Evolutionary conservation across 2,329 filamentous ascomycete genomes (phyloP).

Genomic region (Pseudocercospora musae): DNA sequence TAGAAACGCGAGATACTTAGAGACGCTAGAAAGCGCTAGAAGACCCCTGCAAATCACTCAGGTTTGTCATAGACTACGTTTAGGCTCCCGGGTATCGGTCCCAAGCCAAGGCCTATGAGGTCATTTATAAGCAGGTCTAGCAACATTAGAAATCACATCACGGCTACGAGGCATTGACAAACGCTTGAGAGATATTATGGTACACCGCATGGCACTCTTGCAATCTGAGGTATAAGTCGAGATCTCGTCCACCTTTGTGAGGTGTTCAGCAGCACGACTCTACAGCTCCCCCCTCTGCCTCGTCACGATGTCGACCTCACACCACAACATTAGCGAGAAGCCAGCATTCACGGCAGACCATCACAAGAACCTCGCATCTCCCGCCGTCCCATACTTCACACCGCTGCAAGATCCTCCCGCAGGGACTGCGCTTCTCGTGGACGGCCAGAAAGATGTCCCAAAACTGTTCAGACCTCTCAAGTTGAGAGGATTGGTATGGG

Average conservation of each 20-base stretch:
- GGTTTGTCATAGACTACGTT: not conserved
- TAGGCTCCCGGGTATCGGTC: too few species aligned
- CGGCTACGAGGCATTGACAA: not conserved
- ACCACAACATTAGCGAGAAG: slow-evolving; percentile 30
- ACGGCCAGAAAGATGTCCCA: slow-evolving; percentile 50
- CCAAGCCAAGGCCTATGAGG: too few species aligned
- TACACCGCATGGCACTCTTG: not conserved
- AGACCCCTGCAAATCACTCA: not conserved
- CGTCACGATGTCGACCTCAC: slow-evolving; percentile 25
- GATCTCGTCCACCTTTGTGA: not conserved
- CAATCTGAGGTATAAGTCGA: not conserved
- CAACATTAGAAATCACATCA: slow-evolving; percentile 7
- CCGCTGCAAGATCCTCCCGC: slow-evolving; percentile 46
- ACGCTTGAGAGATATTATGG: not conserved
- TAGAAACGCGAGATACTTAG: too few species aligned
- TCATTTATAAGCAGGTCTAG: too few species aligned
- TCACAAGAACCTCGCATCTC: slow-evolving; percentile 42
- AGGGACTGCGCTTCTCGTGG: slow-evolving; percentile 46
- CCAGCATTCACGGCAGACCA: slow-evolving; percentile 17
- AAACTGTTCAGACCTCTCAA: slow-evolving; percentile 60
- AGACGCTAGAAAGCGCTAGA: too few species aligned
- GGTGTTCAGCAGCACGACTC: not conserved
- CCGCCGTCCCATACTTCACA: slow-evolving; percentile 49
- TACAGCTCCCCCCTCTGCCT: not conserved
- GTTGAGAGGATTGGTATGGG: slow-evolving; percentile 48